Evolutionary conservation across 2,329 filamentous ascomycete species (phyloP), one percentile per base, ranked within the genome.

Genomic region (Trichoderma sp.): DNA sequence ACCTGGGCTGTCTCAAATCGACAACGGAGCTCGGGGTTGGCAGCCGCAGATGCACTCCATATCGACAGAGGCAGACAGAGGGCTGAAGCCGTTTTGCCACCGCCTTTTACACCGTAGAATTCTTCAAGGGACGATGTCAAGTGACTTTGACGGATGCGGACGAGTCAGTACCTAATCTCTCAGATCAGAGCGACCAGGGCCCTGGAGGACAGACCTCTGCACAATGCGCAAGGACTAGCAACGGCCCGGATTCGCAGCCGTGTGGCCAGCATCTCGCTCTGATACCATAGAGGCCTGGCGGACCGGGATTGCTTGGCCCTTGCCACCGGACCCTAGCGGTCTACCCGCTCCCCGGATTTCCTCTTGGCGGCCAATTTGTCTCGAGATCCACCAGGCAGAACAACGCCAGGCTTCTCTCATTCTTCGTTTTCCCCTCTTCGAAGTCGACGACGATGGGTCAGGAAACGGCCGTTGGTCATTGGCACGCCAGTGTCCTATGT

Each of bases 201-300:
- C 47, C 63, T 48, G 41, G 58, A 28, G 10, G 45, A 51, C 34
- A 58, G 26, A 47, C 48, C 55, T 34, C 39, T 44, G 66, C 21
- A 58, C 57, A 62, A 43, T 43, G 55, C 55, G 54, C 50, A 65
- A 70, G 69, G 72, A 69, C 72, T 71, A 68, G 67, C 69, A 74
- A 73, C 74, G 74, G 74, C 69, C 74, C 74, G 74, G 74, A 73
- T 74, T 72, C 68, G 66, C 71, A 76, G 74, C 74, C 74, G 74
- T 76, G 69, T 74, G 71, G 73, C 67, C 72, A 73, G 68, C 66
- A 69, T 48, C 41, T 61, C 24, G 63, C 57, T 60, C 28, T 65
- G 63, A 62, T 61, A 65, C 63, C 55, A 65, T 63, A 63, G 69
- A 69, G 63, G 61, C 62, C 68, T 70, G 69, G 69, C 50, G n/a